Evolutionary conservation across 2,329 filamentous ascomycete genomes (phyloP).

Genomic region (Xylariaceae sp.): DNA sequence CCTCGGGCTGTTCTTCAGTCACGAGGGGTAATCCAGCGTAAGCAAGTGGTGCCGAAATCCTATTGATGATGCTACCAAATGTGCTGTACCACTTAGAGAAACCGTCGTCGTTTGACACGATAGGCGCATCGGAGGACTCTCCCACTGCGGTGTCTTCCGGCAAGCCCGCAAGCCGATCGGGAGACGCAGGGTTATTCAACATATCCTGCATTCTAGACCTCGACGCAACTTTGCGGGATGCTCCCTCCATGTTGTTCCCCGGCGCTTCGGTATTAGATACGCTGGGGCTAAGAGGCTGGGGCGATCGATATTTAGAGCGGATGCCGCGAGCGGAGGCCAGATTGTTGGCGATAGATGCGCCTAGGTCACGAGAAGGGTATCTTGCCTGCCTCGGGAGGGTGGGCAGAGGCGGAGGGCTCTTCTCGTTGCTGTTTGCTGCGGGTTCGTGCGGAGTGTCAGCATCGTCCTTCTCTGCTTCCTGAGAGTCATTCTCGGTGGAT

Average conservation of each 20-base stretch:
- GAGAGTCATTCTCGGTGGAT: constrained; percentile 36
- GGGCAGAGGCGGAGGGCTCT: constrained; percentile 32
- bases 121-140: constrained; percentile 26
- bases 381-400: constrained; percentile 43
- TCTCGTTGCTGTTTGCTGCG: constrained; percentile 24
- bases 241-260: constrained; percentile 64
- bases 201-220: constrained; percentile 55
- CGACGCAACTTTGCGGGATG: constrained; percentile 49
- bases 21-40: constrained; percentile 88
- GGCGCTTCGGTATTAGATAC: constrained; percentile 72
- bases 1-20: constrained; percentile 45
- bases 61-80: constrained; percentile 84
- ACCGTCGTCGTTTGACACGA: constrained; percentile 61
- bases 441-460: constrained; percentile 18
- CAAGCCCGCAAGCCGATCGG: constrained; percentile 24
- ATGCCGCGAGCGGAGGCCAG: constrained; percentile 84
- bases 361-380: constrained; percentile 63
- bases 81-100: constrained; percentile 91
- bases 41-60: constrained; percentile 83
- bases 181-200: constrained; percentile 51
- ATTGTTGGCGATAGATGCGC: constrained; percentile 85
- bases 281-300: constrained; percentile 66
- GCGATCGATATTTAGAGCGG: constrained; percentile 57
- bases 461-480: constrained; percentile 38
- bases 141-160: constrained; percentile 28